Evolutionary conservation across 1,139 yeast genomes (phyloP), one percentile per base, ranked within the genome.

Genomic region (Tardiomyces depauwii): DNA sequence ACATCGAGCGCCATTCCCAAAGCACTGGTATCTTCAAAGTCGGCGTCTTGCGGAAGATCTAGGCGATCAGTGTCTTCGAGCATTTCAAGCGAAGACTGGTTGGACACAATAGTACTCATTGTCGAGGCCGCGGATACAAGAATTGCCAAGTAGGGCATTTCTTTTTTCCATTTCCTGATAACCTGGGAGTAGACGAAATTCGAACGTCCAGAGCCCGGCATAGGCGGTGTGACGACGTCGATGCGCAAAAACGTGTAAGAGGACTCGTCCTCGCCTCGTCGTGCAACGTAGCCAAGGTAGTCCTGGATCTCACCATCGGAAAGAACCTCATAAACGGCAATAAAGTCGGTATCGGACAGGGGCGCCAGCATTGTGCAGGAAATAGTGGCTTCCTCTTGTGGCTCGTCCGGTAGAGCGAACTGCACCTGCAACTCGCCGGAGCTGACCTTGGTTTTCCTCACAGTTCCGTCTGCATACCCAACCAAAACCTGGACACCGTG

Each of bases 51-150:
- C 1, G 95, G 95, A 52, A 85, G 68, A 13, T 76, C 74, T 0
- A 95, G 91, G 45, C 84, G 72, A 52, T 77, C 77, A 2, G 80
- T 68, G 57, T 87, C 96, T 54, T 82, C 84, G 2, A 73, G 62
- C 19, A 80, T 78, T 36, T 59, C 64, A 40, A 71, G 60, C 14
- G 62, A 51, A 2, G 62, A 64, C 1, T 60, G 55, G 1, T 63
- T 56, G 0, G 73, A 61, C 18, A 72, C 49, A 0, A 80, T 55
- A 0, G 78, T 64, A 9, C 82, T 58, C 47, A 83, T 91, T 2
- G 82, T 72, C 0, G 91, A 77, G 32, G 77, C 70, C 0, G 88
- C 76, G 1, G 82, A 75, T 1, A 83, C 75, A 1, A 81, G 52
- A 18, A 82, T 61, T 30, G 68, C 54, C 1, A 76, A 45, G 13